These are phyloP conservation scores for Globisporangium viniferum DNA, from an alignment of 352 stramenopile genomes.

Conservation along the genomic window DNA sequence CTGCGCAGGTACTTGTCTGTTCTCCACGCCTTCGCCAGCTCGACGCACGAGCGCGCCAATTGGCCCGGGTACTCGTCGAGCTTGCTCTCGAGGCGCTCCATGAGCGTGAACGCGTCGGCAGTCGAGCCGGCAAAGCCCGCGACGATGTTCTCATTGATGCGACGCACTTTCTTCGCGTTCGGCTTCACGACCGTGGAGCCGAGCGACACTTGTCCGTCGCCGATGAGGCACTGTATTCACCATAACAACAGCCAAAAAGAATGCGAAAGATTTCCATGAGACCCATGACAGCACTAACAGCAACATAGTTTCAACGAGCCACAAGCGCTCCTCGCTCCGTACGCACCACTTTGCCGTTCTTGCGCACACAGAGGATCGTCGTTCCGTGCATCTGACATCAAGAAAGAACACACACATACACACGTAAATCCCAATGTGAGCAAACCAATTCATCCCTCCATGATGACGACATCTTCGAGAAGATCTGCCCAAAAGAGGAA, in stretches of 20 bases:
- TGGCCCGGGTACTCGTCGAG: constrained; percentile 98
- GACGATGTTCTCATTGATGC: constrained; percentile 93
- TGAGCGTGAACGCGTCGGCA: constrained; percentile 97
- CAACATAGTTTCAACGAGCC: background rate
- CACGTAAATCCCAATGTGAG: background rate
- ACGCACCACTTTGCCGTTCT: constrained; percentile 95
- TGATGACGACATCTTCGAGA: constrained; percentile 1
- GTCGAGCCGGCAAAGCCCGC: constrained; percentile 97
- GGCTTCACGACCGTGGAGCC: constrained; percentile 96
- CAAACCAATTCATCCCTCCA: background rate
- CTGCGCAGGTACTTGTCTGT: constrained; percentile 98
- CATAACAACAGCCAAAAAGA: background rate
- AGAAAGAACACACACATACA: background rate
- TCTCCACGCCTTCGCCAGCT: constrained; percentile 98
- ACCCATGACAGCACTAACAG: background rate
- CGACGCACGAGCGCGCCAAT: constrained; percentile 95
- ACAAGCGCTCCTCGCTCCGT: background rate
- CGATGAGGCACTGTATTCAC: constrained; percentile 89
- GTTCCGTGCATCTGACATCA: constrained; percentile 89
- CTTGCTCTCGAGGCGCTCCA: constrained; percentile 98
- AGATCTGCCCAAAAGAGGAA: background rate
- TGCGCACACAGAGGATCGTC: constrained; percentile 98
- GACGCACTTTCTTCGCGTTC: constrained; percentile 97
- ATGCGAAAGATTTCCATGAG: background rate
- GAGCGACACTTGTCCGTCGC: constrained; percentile 97